phyloP scores from a whole-genome alignment of 768 basidiomycete genomes.

The Harrya chromipes region DNA sequence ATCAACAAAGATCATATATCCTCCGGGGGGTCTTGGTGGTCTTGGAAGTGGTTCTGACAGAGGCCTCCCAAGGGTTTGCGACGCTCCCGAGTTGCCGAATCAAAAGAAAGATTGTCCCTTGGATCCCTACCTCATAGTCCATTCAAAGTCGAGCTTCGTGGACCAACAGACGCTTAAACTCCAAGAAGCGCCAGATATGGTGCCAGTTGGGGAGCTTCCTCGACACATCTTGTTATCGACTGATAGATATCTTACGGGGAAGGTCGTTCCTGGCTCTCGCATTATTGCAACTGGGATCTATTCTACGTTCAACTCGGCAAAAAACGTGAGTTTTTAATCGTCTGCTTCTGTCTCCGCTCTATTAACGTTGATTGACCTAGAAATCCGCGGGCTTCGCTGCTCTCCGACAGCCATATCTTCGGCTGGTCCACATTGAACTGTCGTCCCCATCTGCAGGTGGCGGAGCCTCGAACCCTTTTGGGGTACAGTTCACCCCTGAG shows the following conservation, averaged over 20 bases:
- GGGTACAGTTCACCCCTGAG: slow-evolving; percentile 85
- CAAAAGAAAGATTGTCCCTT: slow-evolving; percentile 93
- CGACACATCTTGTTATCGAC: slow-evolving; percentile 90
- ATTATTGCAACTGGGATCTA: slow-evolving; percentile 96
- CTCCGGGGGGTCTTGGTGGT: slow-evolving; percentile 76
- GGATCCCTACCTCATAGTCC: slow-evolving; percentile 94
- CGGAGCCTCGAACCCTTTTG: slow-evolving; percentile 78
- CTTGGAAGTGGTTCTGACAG: slow-evolving; percentile 83
- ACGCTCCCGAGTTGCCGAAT: slow-evolving; percentile 74
- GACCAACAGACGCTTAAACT: slow-evolving; percentile 97
- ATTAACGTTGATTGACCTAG: slow-evolving; percentile 33
- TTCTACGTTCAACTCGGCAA: slow-evolving; percentile 89
- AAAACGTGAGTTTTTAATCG: slow-evolving; percentile 54
- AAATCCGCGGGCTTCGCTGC: slow-evolving; percentile 84
- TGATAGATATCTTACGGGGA: slow-evolving; percentile 88
- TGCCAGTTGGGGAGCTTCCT: slow-evolving; percentile 97
- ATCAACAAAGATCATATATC: slow-evolving; percentile 72
- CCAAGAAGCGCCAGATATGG: slow-evolving; percentile 99
- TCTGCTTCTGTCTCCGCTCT: not conserved
- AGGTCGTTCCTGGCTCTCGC: slow-evolving; percentile 94
- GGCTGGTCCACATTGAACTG: slow-evolving; percentile 87
- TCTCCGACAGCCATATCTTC: slow-evolving; percentile 90
- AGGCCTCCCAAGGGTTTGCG: slow-evolving; percentile 85
- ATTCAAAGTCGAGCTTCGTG: slow-evolving; percentile 90
- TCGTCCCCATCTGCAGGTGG: slow-evolving; percentile 75